Conservation (phyloP, 2,329 filamentous ascomycete genomes). For the Colletotrichum orchidophilum region DNA sequence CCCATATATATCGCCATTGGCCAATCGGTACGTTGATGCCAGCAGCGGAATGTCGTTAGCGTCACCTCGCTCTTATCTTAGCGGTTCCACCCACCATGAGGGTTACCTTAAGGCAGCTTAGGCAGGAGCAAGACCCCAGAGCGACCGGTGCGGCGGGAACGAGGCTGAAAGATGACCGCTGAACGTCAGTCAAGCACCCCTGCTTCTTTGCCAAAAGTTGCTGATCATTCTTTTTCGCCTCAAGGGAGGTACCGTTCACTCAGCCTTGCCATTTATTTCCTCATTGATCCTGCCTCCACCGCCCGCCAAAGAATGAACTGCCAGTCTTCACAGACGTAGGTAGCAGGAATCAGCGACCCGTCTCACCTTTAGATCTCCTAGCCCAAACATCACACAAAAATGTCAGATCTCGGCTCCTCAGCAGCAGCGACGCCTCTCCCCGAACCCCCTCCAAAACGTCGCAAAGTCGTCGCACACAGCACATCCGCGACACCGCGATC, state of each 20-base stretch:
- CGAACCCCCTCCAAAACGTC: conserved; percentile 51
- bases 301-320: not conserved
- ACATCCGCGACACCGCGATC: conserved; percentile 51
- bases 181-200: conserved; percentile 14
- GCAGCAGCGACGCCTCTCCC: conserved; percentile 35
- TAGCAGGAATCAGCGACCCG: not conserved
- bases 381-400: conserved; percentile 25
- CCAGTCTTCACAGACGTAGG: not conserved
- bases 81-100: not conserved
- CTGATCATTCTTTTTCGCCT: conserved; percentile 1
- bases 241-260: no score
- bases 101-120: no score
- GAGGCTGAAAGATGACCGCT: conserved; percentile 18
- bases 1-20: not conserved
- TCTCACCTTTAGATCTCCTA: not conserved
- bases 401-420: conserved; percentile 40
- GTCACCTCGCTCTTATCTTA: conserved; percentile 3
- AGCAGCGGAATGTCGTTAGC: not conserved
- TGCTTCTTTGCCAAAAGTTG: conserved; percentile 11
- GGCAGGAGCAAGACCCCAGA: not conserved
- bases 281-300: not conserved
- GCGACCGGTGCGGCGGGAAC: conserved; percentile 9
- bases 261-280: conserved; percentile 3
- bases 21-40: conserved; percentile 11
- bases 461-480: conserved; percentile 52